Percentiles rank a stretch among this genome's conserved stretches.
phyloP scores from a whole-genome alignment of 2,329 filamentous ascomycete genomes.

The Colletotrichum spinosum region DNA sequence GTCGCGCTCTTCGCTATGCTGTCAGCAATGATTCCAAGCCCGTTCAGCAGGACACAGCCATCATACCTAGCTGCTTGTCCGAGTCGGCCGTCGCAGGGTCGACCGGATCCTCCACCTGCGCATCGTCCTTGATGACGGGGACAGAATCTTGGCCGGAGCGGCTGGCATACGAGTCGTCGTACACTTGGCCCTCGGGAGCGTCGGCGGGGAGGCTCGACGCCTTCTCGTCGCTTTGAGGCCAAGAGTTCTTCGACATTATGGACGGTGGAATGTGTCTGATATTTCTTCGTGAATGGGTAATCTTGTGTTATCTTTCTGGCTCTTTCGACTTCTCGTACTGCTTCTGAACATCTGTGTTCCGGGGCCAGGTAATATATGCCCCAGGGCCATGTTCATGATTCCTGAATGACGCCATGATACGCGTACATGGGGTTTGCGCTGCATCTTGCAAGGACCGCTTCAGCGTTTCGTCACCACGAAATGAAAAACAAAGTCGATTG shows the following conservation, averaged over 20 bases:
- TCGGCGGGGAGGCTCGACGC: slow-evolving; percentile 7
- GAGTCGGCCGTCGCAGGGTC: slow-evolving; percentile 30
- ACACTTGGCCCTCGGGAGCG: slow-evolving; percentile 35
- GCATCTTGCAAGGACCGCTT: background rate
- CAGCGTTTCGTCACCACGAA: background rate
- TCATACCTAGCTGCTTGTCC: slow-evolving; percentile 38
- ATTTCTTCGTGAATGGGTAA: background rate
- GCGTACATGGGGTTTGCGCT: too few relatives aligned
- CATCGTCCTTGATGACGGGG: slow-evolving; percentile 38
- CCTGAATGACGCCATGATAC: background rate
- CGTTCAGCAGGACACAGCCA: too few relatives aligned
- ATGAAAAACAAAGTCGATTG: background rate
- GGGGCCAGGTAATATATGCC: background rate
- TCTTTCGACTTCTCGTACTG: background rate
- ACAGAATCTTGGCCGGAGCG: slow-evolving; percentile 28
- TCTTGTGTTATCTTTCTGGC: background rate
- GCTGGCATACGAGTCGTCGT: slow-evolving; percentile 36
- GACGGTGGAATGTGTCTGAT: background rate
- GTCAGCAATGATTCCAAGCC: too few relatives aligned
- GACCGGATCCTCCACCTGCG: slow-evolving; percentile 35
- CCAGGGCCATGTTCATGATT: background rate
- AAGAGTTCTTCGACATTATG: slow-evolving; percentile 3
- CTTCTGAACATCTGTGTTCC: too few relatives aligned
- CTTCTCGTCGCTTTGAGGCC: background rate
- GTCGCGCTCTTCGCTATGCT: slow-evolving; percentile 40